A percentile compares a stretch with the other conserved stretches of the same genome.
Conservation (phyloP, 192 early-diverging fungal genomes). For the Tieghemiomyces parasiticus region DNA sequence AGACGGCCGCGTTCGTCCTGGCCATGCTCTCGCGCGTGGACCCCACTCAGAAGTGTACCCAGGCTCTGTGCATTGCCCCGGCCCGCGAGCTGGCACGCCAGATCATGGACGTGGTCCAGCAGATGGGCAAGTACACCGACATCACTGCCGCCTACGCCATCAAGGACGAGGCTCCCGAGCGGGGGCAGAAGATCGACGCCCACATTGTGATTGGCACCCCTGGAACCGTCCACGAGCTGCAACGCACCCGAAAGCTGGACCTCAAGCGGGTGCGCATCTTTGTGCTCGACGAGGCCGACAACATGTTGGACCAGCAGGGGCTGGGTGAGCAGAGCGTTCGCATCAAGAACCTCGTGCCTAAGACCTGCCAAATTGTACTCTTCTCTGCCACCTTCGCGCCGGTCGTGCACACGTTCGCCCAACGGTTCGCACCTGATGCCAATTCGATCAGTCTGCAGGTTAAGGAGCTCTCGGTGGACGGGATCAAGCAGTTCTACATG, state of each 20-base stretch:
- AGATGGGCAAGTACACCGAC: constrained; percentile 84
- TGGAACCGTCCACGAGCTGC: constrained; percentile 70
- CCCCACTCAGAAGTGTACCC: constrained; percentile 40
- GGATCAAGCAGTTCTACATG: constrained; percentile 95
- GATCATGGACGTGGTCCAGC: constrained; percentile 76
- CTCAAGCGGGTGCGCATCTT: constrained; percentile 53
- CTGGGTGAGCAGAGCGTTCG: constrained; percentile 77
- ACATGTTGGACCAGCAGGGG: constrained; percentile 79
- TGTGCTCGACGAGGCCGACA: constrained; percentile 98
- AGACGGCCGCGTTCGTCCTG: constrained; percentile 91
- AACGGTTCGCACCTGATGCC: constrained; percentile 67
- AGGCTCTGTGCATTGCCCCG: constrained; percentile 84
- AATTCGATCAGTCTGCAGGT: constrained; percentile 72
- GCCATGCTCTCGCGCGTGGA: constrained; percentile 85
- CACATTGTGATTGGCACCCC: constrained; percentile 92
- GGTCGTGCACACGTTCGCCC: constrained; percentile 57
- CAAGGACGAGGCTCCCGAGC: constrained; percentile 39
- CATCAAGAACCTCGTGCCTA: constrained; percentile 62
- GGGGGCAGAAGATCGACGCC: constrained; percentile 42
- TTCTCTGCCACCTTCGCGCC: constrained; percentile 94
- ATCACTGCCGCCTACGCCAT: constrained; percentile 64
- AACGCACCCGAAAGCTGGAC: constrained; percentile 46
- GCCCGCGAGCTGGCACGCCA: constrained; percentile 89
- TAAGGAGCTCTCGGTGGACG: constrained; percentile 85
- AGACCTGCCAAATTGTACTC: constrained; percentile 64